Percentiles rank a stretch among this genome's conserved stretches.
Evolutionary conservation across 345 rosid genomes (phyloP).

Genomic region (Salix udensis): DNA sequence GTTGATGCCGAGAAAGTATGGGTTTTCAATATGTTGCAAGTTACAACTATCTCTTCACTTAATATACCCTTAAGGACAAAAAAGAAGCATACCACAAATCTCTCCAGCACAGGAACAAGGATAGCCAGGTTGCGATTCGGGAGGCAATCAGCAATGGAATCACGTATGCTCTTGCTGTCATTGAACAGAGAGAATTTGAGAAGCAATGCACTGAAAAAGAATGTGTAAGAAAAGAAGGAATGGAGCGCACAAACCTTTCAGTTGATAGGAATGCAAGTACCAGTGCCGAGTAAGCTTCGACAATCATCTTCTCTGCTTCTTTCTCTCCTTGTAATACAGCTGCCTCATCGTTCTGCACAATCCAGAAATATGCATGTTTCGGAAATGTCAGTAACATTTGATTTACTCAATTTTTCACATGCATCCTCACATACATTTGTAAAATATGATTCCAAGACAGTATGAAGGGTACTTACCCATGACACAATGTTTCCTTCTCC

Average conservation of each 20-base stretch:
- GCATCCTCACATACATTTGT: background rate
- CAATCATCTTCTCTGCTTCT: constrained; percentile 97
- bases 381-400: background rate
- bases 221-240: background rate
- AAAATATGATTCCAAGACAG: background rate
- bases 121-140: constrained; percentile 59
- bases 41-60: background rate
- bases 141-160: constrained; percentile 68
- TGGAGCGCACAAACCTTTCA: constrained; percentile 54
- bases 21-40: background rate
- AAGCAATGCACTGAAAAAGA: background rate
- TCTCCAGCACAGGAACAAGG: constrained; percentile 91
- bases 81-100: constrained; percentile 81
- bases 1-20: background rate
- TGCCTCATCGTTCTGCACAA: constrained; percentile 63
- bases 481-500: constrained; percentile 49
- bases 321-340: constrained; percentile 84
- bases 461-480: constrained; percentile 50
- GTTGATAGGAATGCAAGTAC: constrained; percentile 96
- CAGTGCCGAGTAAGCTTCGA: constrained; percentile 93
- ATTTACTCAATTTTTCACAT: background rate
- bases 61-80: background rate
- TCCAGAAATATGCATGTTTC: background rate
- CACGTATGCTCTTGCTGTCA: constrained; percentile 68
- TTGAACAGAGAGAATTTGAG: constrained; percentile 13